Conservation (phyloP, 2,329 filamentous ascomycete species). For the Sarocladium oryzae region DNA sequence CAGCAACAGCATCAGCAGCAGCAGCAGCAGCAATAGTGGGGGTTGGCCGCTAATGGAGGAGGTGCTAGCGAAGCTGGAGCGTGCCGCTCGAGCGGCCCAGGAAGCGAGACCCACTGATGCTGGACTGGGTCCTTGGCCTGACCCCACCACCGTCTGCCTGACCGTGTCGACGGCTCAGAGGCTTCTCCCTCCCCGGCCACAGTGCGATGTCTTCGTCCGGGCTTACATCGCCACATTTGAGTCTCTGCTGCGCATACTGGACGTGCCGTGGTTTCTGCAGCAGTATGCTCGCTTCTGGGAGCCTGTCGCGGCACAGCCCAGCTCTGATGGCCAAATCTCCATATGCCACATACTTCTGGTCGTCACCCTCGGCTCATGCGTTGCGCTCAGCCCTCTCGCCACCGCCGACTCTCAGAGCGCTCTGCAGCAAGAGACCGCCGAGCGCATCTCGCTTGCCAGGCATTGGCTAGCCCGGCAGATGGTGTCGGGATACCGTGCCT, state of each 20-base stretch:
- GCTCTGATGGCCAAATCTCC: neutral
- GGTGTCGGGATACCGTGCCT: constrained; percentile 5
- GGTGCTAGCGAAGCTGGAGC: neutral
- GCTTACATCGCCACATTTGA: constrained; percentile 45
- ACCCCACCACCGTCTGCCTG: neutral
- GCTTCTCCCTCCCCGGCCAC: constrained; percentile 20
- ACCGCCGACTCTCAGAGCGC: neutral
- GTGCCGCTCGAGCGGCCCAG: neutral
- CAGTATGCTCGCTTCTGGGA: constrained; percentile 40
- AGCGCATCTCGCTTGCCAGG: constrained; percentile 18
- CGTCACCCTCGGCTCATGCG: constrained; percentile 13
- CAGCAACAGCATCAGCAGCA: too few species aligned
- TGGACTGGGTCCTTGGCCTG: neutral
- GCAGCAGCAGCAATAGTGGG: too few species aligned
- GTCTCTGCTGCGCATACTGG: constrained; percentile 44
- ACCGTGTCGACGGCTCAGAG: neutral
- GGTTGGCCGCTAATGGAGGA: too few species aligned
- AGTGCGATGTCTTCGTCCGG: constrained; percentile 34
- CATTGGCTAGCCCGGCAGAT: constrained; percentile 15
- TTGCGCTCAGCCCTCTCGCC: constrained; percentile 16
- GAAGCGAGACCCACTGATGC: neutral
- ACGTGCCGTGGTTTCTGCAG: constrained; percentile 43
- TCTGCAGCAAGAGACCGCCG: constrained; percentile 3
- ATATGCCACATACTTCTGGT: neutral
- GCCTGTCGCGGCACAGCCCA: neutral